Conservation (phyloP, 176 grass and related monocot species). For the Typha latifolia region DNA sequence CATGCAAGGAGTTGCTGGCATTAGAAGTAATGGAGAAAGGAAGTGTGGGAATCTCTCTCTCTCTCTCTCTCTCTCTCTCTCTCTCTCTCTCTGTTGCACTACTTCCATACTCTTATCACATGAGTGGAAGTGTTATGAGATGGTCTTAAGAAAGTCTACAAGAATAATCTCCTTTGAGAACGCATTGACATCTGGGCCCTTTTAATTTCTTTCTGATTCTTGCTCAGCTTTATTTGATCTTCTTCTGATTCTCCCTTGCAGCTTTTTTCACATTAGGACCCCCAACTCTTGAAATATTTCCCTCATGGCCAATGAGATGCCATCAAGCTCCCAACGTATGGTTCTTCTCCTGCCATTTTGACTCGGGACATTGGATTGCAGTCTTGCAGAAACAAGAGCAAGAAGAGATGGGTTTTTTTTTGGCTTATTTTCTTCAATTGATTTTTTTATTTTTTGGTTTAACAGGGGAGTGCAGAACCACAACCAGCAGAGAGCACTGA, state of each 20-base stretch:
- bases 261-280: constrained; percentile 46
- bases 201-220: constrained; percentile 31
- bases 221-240: constrained; percentile 38
- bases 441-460: too few relatives aligned
- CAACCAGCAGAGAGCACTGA: constrained; percentile 32
- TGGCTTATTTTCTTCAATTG: too few relatives aligned
- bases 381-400: background rate
- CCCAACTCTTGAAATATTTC: constrained; percentile 89
- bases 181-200: constrained; percentile 12
- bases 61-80: background rate
- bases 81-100: background rate
- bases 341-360: constrained; percentile 11
- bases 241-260: constrained; percentile 46
- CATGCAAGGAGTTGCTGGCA: constrained; percentile 51
- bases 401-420: background rate
- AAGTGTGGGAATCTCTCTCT: constrained; percentile 26
- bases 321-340: constrained; percentile 70
- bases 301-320: constrained; percentile 63
- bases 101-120: constrained; percentile 23
- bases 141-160: constrained; percentile 41
- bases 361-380: background rate
- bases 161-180: constrained; percentile 29
- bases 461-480: constrained; percentile 4
- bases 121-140: constrained; percentile 22
- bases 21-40: constrained; percentile 37